phyloP scores from a whole-genome alignment of 768 basidiomycete genomes.

The Serendipita sp. region DNA sequence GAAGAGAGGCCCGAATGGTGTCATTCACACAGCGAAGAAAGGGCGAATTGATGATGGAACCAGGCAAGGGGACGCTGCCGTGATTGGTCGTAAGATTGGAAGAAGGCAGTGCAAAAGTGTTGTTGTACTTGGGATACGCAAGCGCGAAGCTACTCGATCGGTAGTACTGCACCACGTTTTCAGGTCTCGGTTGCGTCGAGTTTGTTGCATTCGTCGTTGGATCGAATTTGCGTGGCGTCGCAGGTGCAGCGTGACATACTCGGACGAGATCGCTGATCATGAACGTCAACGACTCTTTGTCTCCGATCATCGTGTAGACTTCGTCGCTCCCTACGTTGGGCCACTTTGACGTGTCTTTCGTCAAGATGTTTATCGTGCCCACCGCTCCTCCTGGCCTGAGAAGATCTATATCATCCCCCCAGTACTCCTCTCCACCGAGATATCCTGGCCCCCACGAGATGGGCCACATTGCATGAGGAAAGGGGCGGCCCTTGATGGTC shows the following conservation, averaged over 20 bases:
- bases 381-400: constrained; percentile 5
- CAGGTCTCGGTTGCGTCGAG: not conserved
- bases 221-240: not conserved
- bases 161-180: constrained; percentile 11
- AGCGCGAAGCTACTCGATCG: constrained; percentile 8
- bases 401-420: not conserved
- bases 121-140: constrained; percentile 9
- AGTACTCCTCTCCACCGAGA: constrained; percentile 4
- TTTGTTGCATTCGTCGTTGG: not conserved
- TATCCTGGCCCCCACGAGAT: constrained; percentile 5
- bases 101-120: constrained; percentile 1
- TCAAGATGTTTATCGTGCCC: not conserved
- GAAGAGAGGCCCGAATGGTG: not conserved
- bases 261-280: constrained; percentile 6
- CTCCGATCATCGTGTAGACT: constrained; percentile 3
- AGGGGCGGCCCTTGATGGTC: not conserved
- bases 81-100: not conserved
- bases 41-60: not conserved
- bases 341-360: not conserved
- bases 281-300: not conserved
- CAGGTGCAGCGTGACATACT: not conserved
- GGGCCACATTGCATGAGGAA: constrained; percentile 5
- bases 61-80: not conserved
- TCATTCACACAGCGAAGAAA: not conserved
- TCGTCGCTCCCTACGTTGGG: not conserved